Evolutionary conservation across 202 grass and related monocot species (phyloP), one percentile per base, ranked within the genome.

Genomic region (Miscanthus sacchariflorus): DNA sequence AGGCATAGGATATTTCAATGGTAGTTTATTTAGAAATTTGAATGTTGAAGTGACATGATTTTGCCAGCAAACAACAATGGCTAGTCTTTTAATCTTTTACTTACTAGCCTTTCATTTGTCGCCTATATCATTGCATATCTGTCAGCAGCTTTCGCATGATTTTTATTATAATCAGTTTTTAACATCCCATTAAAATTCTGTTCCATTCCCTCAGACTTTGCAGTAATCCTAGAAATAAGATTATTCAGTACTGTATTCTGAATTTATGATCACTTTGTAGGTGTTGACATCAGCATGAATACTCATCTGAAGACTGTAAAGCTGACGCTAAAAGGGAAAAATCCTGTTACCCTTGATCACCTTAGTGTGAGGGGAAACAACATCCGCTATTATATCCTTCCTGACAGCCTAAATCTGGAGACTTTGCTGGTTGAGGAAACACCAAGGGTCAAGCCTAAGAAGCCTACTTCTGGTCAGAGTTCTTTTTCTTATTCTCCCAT

Each of bases 221-320:
- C 49, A 73, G 66, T 78, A 35, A 79, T 28, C 42, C n/a, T 74
- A 24, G 27, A 70, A 52, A 76, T 17, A 54, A 56, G 48, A 78
- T 56, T 58, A 65, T n/a, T 68, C 8, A 33, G 44, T 68, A n/a
- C 9, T 40, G 2, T 52, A 50, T 63, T 61, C 68, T 92, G 15
- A 86, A 77, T 83, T 48, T 30, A 43, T 73, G 15, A 2, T 49
- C 48, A 36, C 74, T 81, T 87, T 84, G 63, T 84, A 99, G 97
- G 94, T 17, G 94, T 99, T 65, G 97, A 99, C 85, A 96, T 99
- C 80, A 99, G 97, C 90, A 99, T 99, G 97, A 99, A 99, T 80
- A 99, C 97, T 46, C 97, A 99, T 88, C 88, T 99, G 68, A 99
- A 99, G 77, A 99, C 88, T 56, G 97, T 99, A 70, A 99, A 99